A percentile compares a stretch with the other conserved stretches of the same genome.
Conservation (phyloP, 305 asterid genomes). For the Ilex paraguariensis region DNA sequence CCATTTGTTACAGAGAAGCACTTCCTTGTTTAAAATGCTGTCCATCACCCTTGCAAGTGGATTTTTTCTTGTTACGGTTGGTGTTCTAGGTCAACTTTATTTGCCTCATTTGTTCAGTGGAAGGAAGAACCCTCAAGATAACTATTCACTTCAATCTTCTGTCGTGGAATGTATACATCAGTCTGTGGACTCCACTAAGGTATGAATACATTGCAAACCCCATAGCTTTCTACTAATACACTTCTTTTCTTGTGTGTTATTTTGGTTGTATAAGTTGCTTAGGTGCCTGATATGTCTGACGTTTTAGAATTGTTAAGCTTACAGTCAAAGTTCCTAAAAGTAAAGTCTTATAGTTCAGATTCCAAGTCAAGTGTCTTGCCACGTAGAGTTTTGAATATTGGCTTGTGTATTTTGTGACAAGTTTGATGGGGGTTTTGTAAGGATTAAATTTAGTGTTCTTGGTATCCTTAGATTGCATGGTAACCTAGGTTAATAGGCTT, state of each 20-base stretch:
- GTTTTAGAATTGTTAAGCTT: too few relatives aligned
- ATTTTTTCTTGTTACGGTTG: constrained; percentile 46
- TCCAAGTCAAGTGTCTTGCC: too few relatives aligned
- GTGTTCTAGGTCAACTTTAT: constrained; percentile 44
- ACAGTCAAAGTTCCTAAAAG: too few relatives aligned
- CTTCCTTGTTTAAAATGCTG: constrained; percentile 45
- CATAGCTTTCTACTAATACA: neutral
- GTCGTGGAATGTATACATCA: constrained; percentile 26
- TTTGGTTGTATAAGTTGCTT: neutral
- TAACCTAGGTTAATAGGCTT: too few relatives aligned
- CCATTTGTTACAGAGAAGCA: constrained; percentile 42
- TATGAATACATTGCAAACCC: constrained; percentile 10
- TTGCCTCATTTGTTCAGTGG: constrained; percentile 41
- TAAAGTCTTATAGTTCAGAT: too few relatives aligned
- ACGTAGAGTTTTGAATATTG: too few relatives aligned
- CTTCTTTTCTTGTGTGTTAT: constrained; percentile 1
- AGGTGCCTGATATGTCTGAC: too few relatives aligned
- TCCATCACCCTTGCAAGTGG: constrained; percentile 54
- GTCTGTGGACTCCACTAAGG: constrained; percentile 49
- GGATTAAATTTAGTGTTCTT: too few relatives aligned
- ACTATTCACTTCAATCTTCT: constrained; percentile 27
- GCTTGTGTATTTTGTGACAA: too few relatives aligned
- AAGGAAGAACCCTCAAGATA: constrained; percentile 31
- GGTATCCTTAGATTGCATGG: too few relatives aligned
- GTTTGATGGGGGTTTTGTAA: too few relatives aligned